A percentile compares a stretch with the other conserved stretches of the same genome.
Conservation (phyloP, 2,329 filamentous ascomycete genomes). For the Aureobasidium uvarum region DNA sequence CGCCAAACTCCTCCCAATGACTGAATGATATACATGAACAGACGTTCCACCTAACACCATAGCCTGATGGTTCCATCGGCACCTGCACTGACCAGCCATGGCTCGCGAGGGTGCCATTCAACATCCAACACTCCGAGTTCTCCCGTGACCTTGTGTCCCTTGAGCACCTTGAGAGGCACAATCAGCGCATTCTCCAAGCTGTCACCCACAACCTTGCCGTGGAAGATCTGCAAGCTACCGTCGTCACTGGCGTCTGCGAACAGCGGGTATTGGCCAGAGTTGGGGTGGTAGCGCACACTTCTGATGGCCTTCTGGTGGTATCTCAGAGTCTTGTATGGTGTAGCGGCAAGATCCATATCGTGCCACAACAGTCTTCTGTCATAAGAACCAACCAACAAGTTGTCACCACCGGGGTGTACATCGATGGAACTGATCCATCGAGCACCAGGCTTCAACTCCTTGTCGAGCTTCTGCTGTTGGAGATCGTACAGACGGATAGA, state of each 20-base stretch:
- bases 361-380: constrained; percentile 95
- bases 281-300: constrained; percentile 78
- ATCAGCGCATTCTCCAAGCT: constrained; percentile 96
- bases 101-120: constrained; percentile 92
- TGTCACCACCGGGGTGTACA: constrained; percentile 89
- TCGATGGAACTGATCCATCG: constrained; percentile 94
- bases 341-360: constrained; percentile 84
- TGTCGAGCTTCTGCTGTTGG: constrained; percentile 84
- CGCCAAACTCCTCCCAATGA: constrained; percentile 26
- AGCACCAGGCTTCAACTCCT: constrained; percentile 88
- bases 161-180: constrained; percentile 90
- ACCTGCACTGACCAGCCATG: constrained; percentile 91
- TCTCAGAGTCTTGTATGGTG: constrained; percentile 93
- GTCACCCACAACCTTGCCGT: constrained; percentile 91
- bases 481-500: constrained; percentile 93
- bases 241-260: constrained; percentile 97
- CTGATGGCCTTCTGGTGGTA: constrained; percentile 94
- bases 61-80: constrained; percentile 89
- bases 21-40: constrained; percentile 1
- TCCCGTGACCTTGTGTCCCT: constrained; percentile 81
- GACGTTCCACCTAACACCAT: constrained; percentile 57
- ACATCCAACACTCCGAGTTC: constrained; percentile 89
- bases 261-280: constrained; percentile 64
- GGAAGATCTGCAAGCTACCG: constrained; percentile 91
- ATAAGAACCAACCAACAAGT: constrained; percentile 91